A percentile compares a stretch with the other conserved stretches of the same genome.
phyloP scores from a whole-genome alignment of 129 eudicot species.

The Tagetes erecta region DNA sequence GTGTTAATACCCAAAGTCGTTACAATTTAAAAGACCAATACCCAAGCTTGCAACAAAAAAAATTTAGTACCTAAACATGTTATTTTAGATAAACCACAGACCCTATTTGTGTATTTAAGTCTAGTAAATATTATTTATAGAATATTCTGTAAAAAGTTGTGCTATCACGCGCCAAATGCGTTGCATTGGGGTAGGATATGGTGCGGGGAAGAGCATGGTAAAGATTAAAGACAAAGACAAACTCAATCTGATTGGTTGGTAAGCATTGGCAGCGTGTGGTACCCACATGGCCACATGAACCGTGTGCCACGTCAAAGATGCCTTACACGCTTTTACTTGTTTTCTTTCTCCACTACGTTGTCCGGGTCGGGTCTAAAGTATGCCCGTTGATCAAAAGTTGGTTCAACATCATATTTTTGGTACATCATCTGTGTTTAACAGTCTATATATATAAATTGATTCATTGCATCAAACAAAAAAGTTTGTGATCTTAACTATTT shows the following conservation, averaged over 20 bases:
- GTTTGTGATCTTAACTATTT: no score
- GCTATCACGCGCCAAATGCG: slow-evolving; percentile 17
- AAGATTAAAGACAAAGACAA: slow-evolving; percentile 11
- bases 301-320: slow-evolving; percentile 34
- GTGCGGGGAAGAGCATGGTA: slow-evolving; percentile 16
- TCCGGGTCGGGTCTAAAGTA: slow-evolving; percentile 22
- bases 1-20: no score
- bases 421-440: no score
- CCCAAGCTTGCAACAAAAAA: no score
- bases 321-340: slow-evolving; percentile 16
- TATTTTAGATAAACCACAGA: no score
- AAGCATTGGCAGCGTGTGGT: not conserved
- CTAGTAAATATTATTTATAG: no score
- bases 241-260: slow-evolving; percentile 21
- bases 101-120: no score
- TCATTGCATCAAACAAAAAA: no score
- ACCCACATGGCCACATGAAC: slow-evolving; percentile 25
- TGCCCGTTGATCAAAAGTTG: not conserved
- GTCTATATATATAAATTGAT: no score
- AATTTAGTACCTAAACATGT: no score
- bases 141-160: not conserved
- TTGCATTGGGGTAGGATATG: not conserved
- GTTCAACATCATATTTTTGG: no score
- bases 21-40: no score
- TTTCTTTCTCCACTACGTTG: not conserved